Percentiles rank a stretch among this genome's conserved stretches.
Evolutionary conservation across 2,329 filamentous ascomycete genomes (phyloP).

Genomic region (Stemphylium lycopersici): DNA sequence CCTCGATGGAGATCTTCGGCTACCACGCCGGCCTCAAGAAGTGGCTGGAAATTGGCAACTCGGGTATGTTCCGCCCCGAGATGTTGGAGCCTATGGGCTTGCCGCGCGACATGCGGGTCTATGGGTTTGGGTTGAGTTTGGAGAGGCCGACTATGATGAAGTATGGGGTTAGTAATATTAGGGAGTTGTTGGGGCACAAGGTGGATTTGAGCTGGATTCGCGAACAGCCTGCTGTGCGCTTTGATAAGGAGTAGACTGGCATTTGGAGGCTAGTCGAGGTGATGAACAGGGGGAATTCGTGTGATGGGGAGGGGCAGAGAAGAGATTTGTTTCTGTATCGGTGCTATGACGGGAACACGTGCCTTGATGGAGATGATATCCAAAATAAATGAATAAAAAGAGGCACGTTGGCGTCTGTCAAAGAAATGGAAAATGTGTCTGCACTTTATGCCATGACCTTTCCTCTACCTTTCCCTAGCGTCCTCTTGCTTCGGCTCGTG

Average conservation of each 20-base stretch:
- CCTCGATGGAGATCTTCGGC: slow-evolving; percentile 94
- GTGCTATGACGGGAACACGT: slow-evolving; percentile 8
- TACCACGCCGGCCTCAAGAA: slow-evolving; percentile 72
- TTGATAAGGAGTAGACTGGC: slow-evolving; percentile 73
- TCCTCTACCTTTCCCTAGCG: too few relatives aligned
- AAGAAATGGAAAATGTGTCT: too few relatives aligned
- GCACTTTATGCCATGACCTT: too few relatives aligned
- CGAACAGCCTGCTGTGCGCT: slow-evolving; percentile 84
- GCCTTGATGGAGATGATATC: slow-evolving; percentile 8
- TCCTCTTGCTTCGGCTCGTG: too few relatives aligned
- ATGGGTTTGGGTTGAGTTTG: slow-evolving; percentile 89
- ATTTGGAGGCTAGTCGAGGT: neutral
- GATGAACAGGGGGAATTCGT: too few relatives aligned
- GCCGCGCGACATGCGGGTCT: slow-evolving; percentile 88
- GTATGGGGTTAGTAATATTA: slow-evolving; percentile 79
- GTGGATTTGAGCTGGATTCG: slow-evolving; percentile 93
- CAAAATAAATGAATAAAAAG: neutral
- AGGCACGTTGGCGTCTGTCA: too few relatives aligned
- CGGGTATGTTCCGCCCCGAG: slow-evolving; percentile 97
- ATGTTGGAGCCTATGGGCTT: slow-evolving; percentile 96
- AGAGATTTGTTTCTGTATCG: neutral
- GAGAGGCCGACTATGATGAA: slow-evolving; percentile 99
- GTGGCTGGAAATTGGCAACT: slow-evolving; percentile 96
- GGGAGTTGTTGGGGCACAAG: slow-evolving; percentile 91
- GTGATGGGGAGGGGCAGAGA: too few relatives aligned